A percentile compares a stretch with the other conserved stretches of the same genome.
phyloP scores from a whole-genome alignment of 139 green algal genomes.

The Tetraselmis chui region DNA sequence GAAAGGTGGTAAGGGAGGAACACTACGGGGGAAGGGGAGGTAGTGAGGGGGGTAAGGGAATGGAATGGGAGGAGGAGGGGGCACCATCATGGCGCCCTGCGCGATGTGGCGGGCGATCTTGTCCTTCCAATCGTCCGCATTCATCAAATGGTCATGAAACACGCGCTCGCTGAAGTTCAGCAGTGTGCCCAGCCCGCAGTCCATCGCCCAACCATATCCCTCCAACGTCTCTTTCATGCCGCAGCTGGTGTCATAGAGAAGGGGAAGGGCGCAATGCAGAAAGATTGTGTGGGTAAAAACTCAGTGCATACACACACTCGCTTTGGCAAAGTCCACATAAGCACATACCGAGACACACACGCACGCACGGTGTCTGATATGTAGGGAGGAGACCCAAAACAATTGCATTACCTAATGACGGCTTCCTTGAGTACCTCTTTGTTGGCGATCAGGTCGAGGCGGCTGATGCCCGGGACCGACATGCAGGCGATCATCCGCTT shows the following conservation, averaged over 20 bases:
- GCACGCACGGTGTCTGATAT: no score
- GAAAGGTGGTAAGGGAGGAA: no score
- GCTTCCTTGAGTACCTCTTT: neutral
- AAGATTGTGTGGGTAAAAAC: no score
- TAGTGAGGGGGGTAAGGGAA: no score
- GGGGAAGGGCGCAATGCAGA: no score
- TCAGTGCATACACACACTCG: no score
- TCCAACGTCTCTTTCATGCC: conserved; percentile 3
- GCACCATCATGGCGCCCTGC: neutral
- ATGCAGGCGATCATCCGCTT: conserved; percentile 5
- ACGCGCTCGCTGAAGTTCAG: conserved; percentile 19
- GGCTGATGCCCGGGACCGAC: conserved; percentile 9
- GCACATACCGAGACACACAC: no score
- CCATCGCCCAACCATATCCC: conserved; percentile 11
- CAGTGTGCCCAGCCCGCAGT: conserved; percentile 9
- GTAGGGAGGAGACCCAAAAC: no score
- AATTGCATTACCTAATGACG: neutral
- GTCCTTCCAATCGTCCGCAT: neutral
- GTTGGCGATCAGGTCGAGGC: conserved; percentile 1
- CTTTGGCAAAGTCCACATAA: no score
- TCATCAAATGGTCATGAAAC: neutral
- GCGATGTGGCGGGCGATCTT: neutral
- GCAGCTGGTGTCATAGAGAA: no score
- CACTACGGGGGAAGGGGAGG: no score
- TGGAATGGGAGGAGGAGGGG: neutral